Evolutionary conservation across 1,139 yeast genomes (phyloP).

Genomic region (Geotrichum reessii): DNA sequence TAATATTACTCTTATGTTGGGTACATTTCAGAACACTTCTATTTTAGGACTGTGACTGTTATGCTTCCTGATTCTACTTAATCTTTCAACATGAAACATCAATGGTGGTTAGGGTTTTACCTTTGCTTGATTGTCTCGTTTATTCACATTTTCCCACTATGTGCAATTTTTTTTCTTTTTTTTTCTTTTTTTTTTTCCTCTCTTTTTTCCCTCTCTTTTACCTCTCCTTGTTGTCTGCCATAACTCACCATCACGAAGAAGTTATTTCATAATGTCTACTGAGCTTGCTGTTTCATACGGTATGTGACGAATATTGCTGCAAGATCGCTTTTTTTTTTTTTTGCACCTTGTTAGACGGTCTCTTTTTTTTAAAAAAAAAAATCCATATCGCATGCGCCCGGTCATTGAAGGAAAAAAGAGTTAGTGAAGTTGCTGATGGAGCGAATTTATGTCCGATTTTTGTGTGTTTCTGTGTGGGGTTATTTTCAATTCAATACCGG

Average conservation of each 20-base stretch:
- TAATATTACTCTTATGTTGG: no score
- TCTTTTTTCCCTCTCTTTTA: neutral
- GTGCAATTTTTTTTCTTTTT: neutral
- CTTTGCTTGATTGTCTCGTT: neutral
- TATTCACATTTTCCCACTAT: neutral
- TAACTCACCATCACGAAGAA: slow-evolving; percentile 1
- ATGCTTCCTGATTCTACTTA: neutral
- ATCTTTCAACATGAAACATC: neutral
- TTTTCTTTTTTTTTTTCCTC: neutral
- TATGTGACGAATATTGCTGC: slow-evolving; percentile 2
- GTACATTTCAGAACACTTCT: no score
- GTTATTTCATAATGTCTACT: slow-evolving; percentile 13
- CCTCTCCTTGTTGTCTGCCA: neutral
- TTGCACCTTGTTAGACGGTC: neutral
- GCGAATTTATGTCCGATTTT: neutral
- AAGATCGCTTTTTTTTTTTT: neutral
- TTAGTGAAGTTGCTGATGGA: neutral
- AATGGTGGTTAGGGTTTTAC: neutral
- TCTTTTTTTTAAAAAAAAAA: neutral
- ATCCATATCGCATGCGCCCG: neutral
- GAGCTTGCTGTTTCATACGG: slow-evolving; percentile 20
- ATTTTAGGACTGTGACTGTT: no score
- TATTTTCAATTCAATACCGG: neutral
- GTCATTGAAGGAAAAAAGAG: neutral
- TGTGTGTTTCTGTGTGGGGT: neutral